A percentile compares a stretch with the other conserved stretches of the same genome.
Conservation (phyloP, 73 alveolate genomes). For the Blepharisma stoltei region DNA sequence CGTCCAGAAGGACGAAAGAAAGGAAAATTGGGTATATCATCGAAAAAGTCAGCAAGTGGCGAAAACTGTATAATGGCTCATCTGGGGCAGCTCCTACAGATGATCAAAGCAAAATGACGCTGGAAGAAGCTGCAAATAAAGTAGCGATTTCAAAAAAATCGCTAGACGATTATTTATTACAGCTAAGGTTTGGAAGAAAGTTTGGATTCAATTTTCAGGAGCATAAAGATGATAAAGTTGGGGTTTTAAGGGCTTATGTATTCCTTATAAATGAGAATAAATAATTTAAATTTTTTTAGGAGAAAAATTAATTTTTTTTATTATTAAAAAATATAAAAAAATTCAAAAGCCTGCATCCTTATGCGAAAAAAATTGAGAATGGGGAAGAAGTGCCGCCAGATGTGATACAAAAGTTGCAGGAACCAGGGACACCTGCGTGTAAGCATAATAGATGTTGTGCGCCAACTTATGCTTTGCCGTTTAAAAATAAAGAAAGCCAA, state of each 20-base stretch:
- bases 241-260: slow-evolving; percentile 90
- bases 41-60: slow-evolving; percentile 95
- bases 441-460: slow-evolving; percentile 32
- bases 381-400: slow-evolving; percentile 33
- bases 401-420: slow-evolving; percentile 6
- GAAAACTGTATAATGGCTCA: slow-evolving; percentile 92
- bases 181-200: slow-evolving; percentile 85
- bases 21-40: slow-evolving; percentile 94
- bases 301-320: too few relatives aligned
- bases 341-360: slow-evolving; percentile 40
- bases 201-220: slow-evolving; percentile 94
- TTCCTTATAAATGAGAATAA: too few relatives aligned
- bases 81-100: slow-evolving; percentile 56
- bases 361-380: slow-evolving; percentile 15
- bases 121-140: slow-evolving; percentile 92
- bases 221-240: slow-evolving; percentile 94
- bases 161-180: slow-evolving; percentile 84
- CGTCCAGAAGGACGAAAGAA: slow-evolving; percentile 84
- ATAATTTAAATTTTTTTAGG: too few relatives aligned
- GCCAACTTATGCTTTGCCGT: background rate
- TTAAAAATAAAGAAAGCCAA: background rate
- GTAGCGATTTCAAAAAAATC: slow-evolving; percentile 86
- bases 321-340: too few relatives aligned
- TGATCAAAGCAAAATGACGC: slow-evolving; percentile 50
- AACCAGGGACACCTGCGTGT: slow-evolving; percentile 27